These are phyloP conservation scores for Helotiales sp. DNA, from an alignment of 2,329 filamentous ascomycete species.

Conservation along the genomic window DNA sequence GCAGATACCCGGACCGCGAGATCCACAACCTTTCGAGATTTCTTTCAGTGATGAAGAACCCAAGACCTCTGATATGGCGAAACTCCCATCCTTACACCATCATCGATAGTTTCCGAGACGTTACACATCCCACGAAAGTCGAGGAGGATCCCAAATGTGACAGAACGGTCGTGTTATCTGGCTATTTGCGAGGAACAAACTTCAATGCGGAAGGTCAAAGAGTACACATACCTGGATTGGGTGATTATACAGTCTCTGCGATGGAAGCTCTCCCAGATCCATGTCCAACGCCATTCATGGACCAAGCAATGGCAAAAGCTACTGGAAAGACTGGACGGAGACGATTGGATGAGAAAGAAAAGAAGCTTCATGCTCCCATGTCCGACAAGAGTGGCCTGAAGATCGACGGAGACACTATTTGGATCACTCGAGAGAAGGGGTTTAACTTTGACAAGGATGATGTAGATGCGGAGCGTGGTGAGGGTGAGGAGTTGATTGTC, in stretches of 20 bases:
- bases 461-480: slow-evolving; percentile 70
- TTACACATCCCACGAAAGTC: slow-evolving; percentile 89
- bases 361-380: slow-evolving; percentile 95
- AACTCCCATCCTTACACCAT: slow-evolving; percentile 95
- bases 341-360: slow-evolving; percentile 92
- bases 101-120: slow-evolving; percentile 91
- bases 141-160: slow-evolving; percentile 90
- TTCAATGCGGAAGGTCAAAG: slow-evolving; percentile 82
- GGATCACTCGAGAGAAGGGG: slow-evolving; percentile 71
- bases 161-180: slow-evolving; percentile 85
- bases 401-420: slow-evolving; percentile 96
- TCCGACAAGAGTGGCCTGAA: slow-evolving; percentile 94
- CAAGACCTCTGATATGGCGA: slow-evolving; percentile 91
- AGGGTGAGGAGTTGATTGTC: slow-evolving; percentile 94
- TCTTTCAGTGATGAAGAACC: slow-evolving; percentile 98
- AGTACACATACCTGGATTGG: slow-evolving; percentile 89
- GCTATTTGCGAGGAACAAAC: slow-evolving; percentile 92
- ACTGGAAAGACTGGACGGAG: slow-evolving; percentile 79
- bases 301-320: slow-evolving; percentile 81
- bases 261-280: slow-evolving; percentile 92
- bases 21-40: slow-evolving; percentile 95
- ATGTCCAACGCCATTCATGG: slow-evolving; percentile 89
- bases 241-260: slow-evolving; percentile 78
- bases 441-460: slow-evolving; percentile 74
- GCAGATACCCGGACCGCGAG: slow-evolving; percentile 93